Evolutionary conservation across 1,284 basidiomycete species (phyloP).

Genomic region (Trametes sp.): DNA sequence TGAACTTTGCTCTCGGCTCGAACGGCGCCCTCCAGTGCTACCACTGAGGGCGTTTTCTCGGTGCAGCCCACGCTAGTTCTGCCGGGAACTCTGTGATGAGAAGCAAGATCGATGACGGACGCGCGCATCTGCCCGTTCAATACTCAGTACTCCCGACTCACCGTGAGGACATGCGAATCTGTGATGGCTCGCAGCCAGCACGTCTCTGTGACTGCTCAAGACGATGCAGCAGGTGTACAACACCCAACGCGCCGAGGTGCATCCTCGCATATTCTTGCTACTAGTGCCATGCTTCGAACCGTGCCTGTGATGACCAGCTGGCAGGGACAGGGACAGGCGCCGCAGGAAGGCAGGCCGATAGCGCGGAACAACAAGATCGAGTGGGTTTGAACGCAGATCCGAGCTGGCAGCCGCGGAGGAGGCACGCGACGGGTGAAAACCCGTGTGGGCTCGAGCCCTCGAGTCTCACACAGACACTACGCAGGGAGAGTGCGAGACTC

Average conservation of each 20-base stretch:
- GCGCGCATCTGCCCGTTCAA: slow-evolving; percentile 47
- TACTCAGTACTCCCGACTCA: no score
- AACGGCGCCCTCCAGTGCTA: slow-evolving; percentile 12
- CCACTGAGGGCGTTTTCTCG: slow-evolving; percentile 22
- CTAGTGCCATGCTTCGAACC: no score
- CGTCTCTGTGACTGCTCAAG: slow-evolving; percentile 20
- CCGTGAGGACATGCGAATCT: slow-evolving; percentile 40
- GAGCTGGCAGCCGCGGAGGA: slow-evolving; percentile 15
- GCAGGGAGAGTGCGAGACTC: not conserved
- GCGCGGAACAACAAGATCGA: slow-evolving; percentile 3
- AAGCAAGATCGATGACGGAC: slow-evolving; percentile 41
- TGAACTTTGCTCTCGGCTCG: slow-evolving; percentile 10
- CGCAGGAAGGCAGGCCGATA: not conserved
- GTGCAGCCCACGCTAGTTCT: no score
- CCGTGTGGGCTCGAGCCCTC: slow-evolving; percentile 27
- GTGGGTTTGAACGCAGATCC: slow-evolving; percentile 19
- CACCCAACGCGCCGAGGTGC: slow-evolving; percentile 11
- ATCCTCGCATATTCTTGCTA: no score
- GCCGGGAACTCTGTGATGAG: no score
- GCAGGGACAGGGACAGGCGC: not conserved
- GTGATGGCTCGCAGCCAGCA: slow-evolving; percentile 36
- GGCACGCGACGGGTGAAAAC: slow-evolving; percentile 28
- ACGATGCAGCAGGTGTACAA: slow-evolving; percentile 26
- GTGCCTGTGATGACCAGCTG: no score
- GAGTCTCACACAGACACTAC: not conserved